A percentile compares a stretch with the other conserved stretches of the same genome.
phyloP scores from a whole-genome alignment of 306 rosid genomes.

The Hippophae tibetana region DNA sequence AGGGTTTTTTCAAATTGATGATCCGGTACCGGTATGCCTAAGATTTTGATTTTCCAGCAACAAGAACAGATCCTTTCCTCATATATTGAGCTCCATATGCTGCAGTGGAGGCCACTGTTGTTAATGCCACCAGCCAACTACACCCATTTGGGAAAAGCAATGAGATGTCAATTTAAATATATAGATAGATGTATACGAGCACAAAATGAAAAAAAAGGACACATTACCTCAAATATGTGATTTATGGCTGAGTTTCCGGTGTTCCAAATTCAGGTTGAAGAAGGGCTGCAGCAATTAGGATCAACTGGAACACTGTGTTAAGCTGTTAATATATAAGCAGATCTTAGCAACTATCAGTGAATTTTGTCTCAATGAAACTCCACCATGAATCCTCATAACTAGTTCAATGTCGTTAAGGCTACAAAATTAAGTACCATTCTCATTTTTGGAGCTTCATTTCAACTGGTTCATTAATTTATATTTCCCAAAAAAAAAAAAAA shows the following conservation, averaged over 20 bases:
- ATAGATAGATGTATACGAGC: conserved; percentile 1
- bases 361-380: background rate
- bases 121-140: conserved; percentile 92
- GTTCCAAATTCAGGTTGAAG: conserved; percentile 91
- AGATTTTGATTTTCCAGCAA: conserved; percentile 18
- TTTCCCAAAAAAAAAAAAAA: too few species aligned
- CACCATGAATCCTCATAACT: background rate
- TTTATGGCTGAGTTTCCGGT: conserved; percentile 46
- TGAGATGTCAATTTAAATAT: background rate
- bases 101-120: conserved; percentile 54
- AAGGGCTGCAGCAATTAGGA: conserved; percentile 72
- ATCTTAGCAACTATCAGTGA: background rate
- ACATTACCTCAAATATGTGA: conserved; percentile 57
- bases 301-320: conserved; percentile 86
- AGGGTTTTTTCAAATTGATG: background rate
- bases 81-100: conserved; percentile 55
- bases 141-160: conserved; percentile 9
- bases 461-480: too few species aligned
- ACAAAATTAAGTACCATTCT: too few species aligned
- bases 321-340: conserved; percentile 35
- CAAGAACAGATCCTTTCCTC: conserved; percentile 26
- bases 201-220: background rate
- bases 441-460: too few species aligned
- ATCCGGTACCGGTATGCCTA: too few species aligned
- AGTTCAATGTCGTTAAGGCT: background rate